Percentiles rank a stretch among this genome's conserved stretches.
These are phyloP conservation scores for Alternaria viburni DNA, from an alignment of 2,329 filamentous ascomycete genomes.

Conservation along the genomic window DNA sequence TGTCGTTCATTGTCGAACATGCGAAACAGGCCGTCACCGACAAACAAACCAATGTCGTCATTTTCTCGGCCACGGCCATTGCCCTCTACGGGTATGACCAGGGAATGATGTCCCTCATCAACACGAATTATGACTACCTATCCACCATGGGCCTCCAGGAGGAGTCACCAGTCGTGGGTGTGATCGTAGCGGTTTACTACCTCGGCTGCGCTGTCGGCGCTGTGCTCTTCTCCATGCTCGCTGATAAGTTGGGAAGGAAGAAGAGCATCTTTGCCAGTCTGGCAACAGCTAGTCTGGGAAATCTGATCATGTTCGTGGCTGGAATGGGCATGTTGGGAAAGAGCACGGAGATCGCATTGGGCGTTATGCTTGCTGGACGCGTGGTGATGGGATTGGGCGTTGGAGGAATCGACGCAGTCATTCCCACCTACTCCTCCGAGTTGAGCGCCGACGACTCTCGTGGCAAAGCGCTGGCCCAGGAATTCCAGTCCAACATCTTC, in stretches of 20 bases:
- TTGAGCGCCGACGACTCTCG: conserved; percentile 62
- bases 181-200: conserved; percentile 68
- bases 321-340: conserved; percentile 54
- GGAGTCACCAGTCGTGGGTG: conserved; percentile 61
- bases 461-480: conserved; percentile 65
- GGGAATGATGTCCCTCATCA: conserved; percentile 61
- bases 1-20: conserved; percentile 8
- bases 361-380: conserved; percentile 58
- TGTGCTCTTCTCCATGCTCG: conserved; percentile 62
- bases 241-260: conserved; percentile 62
- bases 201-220: conserved; percentile 66
- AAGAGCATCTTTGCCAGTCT: conserved; percentile 63
- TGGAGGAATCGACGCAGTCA: conserved; percentile 66
- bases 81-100: conserved; percentile 60
- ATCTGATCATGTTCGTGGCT: conserved; percentile 66
- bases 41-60: conserved; percentile 58
- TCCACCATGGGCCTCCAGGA: conserved; percentile 62
- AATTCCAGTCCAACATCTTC: conserved; percentile 70
- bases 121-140: conserved; percentile 63
- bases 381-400: conserved; percentile 64
- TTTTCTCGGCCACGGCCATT: conserved; percentile 61
- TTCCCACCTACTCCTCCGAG: conserved; percentile 66
- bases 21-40: conserved; percentile 29
- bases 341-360: conserved; percentile 45
- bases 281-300: conserved; percentile 61